Conservation (phyloP, 108 stramenopile genomes). For the Schizochytrium sp. region DNA sequence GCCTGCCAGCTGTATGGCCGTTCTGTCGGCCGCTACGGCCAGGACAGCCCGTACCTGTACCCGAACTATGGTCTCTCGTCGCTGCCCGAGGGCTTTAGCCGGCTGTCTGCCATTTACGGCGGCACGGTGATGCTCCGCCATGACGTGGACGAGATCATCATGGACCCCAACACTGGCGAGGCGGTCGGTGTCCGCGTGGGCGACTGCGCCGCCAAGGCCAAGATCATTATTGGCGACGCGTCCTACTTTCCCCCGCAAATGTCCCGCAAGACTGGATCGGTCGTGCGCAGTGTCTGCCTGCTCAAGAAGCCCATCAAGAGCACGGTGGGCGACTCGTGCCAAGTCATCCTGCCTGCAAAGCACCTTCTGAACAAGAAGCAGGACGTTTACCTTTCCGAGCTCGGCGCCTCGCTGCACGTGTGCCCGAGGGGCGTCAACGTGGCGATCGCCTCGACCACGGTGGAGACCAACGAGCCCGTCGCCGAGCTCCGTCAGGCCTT, state of each 20-base stretch:
- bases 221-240: conserved; percentile 90
- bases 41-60: conserved; percentile 89
- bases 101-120: conserved; percentile 95
- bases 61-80: conserved; percentile 95
- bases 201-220: conserved; percentile 81
- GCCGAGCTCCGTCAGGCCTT: conserved; percentile 86
- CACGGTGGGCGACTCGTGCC: conserved; percentile 68
- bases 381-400: conserved; percentile 91
- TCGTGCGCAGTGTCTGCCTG: conserved; percentile 94
- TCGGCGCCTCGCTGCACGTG: conserved; percentile 64
- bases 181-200: conserved; percentile 79
- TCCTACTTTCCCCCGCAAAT: conserved; percentile 77
- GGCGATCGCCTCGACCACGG: conserved; percentile 90
- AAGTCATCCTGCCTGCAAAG: conserved; percentile 95
- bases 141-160: conserved; percentile 88
- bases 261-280: conserved; percentile 67
- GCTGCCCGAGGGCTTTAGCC: conserved; percentile 95
- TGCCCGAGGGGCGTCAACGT: conserved; percentile 78
- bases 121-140: conserved; percentile 98
- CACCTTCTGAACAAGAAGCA: conserved; percentile 77
- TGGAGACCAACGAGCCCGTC: conserved; percentile 79
- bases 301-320: conserved; percentile 85
- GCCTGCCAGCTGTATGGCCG: conserved; percentile 82
- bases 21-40: conserved; percentile 85
- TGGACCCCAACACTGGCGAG: conserved; percentile 63